phyloP scores from a whole-genome alignment of 2,329 filamentous ascomycete genomes.

The Ophiobolus disseminans region DNA sequence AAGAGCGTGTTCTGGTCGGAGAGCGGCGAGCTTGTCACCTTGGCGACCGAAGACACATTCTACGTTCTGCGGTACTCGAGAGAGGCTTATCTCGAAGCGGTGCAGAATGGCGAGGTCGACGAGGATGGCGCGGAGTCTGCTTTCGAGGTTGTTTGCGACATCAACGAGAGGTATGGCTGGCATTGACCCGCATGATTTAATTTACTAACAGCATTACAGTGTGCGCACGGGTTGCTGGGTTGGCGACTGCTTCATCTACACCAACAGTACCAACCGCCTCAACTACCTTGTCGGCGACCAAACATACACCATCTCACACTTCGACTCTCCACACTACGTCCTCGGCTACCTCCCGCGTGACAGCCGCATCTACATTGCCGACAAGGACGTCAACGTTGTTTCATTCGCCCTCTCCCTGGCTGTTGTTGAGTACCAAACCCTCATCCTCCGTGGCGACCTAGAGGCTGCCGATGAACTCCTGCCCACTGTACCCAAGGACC shows the following conservation, averaged over 20 bases:
- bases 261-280: slow-evolving; percentile 92
- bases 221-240: slow-evolving; percentile 97
- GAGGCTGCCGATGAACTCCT: slow-evolving; percentile 88
- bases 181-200: slow-evolving; percentile 6
- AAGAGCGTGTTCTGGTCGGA: slow-evolving; percentile 92
- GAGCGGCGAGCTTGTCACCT: slow-evolving; percentile 87
- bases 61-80: slow-evolving; percentile 93
- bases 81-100: slow-evolving; percentile 83
- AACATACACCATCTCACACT: slow-evolving; percentile 96
- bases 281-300: slow-evolving; percentile 99
- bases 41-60: slow-evolving; percentile 94
- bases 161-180: slow-evolving; percentile 78
- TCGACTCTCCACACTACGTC: slow-evolving; percentile 93
- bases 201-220: slow-evolving; percentile 51
- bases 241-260: slow-evolving; percentile 98
- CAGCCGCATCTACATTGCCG: slow-evolving; percentile 90
- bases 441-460: slow-evolving; percentile 92
- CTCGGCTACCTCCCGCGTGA: slow-evolving; percentile 95
- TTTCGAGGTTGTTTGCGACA: slow-evolving; percentile 95
- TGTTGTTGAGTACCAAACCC: slow-evolving; percentile 95
- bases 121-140: slow-evolving; percentile 93
- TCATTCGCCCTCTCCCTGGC: slow-evolving; percentile 90
- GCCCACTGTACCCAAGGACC: slow-evolving; percentile 82
- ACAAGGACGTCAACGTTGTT: slow-evolving; percentile 92
- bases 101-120: slow-evolving; percentile 83